phyloP scores from a whole-genome alignment of 2,329 filamentous ascomycete species.

The Claviceps monticola region DNA sequence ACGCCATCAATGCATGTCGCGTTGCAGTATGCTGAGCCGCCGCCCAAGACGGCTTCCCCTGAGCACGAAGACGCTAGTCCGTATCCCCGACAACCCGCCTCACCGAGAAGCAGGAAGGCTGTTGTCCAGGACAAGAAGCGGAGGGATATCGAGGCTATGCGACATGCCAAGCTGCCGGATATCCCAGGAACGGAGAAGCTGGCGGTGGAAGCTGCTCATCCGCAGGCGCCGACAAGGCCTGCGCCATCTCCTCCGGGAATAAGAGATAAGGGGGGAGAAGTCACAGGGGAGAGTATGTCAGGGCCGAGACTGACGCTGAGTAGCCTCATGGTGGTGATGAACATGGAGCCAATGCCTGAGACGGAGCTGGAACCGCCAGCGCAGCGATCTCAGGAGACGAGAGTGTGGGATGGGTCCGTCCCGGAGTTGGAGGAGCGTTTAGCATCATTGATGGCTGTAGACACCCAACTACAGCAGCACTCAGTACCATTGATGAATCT shows the following conservation, averaged over 20 bases:
- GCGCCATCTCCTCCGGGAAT: not conserved
- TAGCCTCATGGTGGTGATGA: conserved; percentile 26
- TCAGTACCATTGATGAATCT: too few relatives aligned
- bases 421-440: not conserved
- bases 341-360: conserved; percentile 19
- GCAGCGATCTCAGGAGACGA: not conserved
- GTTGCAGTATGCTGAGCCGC: conserved; percentile 6
- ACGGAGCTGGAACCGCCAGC: not conserved
- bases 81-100: conserved; percentile 9
- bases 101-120: conserved; percentile 20
- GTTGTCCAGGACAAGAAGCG: conserved; percentile 26
- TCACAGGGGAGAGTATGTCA: not conserved
- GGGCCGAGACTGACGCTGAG: conserved; percentile 14
- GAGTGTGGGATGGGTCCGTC: not conserved
- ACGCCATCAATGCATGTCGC: conserved; percentile 12
- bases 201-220: not conserved
- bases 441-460: not conserved
- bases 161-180: conserved; percentile 12
- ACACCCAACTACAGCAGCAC: not conserved
- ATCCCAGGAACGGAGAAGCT: not conserved
- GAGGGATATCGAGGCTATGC: conserved; percentile 24
- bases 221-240: not conserved
- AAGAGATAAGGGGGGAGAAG: not conserved
- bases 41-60: not conserved
- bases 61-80: conserved; percentile 7